Conservation (phyloP, 2,329 filamentous ascomycete species). For the Scytalidium sp. region DNA sequence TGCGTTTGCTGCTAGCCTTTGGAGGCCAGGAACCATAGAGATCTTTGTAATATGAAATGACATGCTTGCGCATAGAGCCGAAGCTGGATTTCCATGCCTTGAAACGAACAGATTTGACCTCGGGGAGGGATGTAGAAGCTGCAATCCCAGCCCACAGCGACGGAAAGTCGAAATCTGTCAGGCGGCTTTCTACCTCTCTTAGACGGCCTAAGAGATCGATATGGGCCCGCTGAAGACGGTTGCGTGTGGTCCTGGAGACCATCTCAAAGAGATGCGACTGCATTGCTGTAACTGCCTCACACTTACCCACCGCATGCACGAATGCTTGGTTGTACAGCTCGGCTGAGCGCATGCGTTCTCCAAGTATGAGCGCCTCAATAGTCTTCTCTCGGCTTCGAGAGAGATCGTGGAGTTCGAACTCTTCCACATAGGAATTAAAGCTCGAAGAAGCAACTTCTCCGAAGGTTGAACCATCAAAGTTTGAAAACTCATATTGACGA, state of each 20-base stretch:
- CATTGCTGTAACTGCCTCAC: conserved; percentile 66
- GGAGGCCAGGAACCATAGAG: conserved; percentile 81
- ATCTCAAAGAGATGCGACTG: conserved; percentile 67
- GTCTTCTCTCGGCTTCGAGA: conserved; percentile 82
- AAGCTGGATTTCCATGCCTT: conserved; percentile 80
- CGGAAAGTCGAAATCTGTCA: conserved; percentile 91
- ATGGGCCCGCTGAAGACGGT: conserved; percentile 77
- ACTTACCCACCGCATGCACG: conserved; percentile 85
- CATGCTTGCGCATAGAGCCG: conserved; percentile 63
- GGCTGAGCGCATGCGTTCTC: conserved; percentile 79
- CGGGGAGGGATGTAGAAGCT: conserved; percentile 73
- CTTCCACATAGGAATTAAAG: conserved; percentile 74
- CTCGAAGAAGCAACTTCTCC: conserved; percentile 60
- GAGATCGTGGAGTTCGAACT: conserved; percentile 75
- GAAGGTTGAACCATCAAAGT: conserved; percentile 54
- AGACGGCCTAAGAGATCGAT: conserved; percentile 75
- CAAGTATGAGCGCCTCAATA: conserved; percentile 83
- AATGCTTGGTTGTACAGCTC: conserved; percentile 89
- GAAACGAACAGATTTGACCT: conserved; percentile 77
- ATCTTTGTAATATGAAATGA: conserved; percentile 61
- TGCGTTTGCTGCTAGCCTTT: conserved; percentile 88
- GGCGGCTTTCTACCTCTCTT: conserved; percentile 64
- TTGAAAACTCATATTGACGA: conserved; percentile 55
- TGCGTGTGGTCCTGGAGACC: conserved; percentile 68
- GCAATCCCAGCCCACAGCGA: conserved; percentile 85